These are phyloP conservation scores for Amphibolis antarctica DNA, from an alignment of 106 monocot species.

Conservation along the genomic window DNA sequence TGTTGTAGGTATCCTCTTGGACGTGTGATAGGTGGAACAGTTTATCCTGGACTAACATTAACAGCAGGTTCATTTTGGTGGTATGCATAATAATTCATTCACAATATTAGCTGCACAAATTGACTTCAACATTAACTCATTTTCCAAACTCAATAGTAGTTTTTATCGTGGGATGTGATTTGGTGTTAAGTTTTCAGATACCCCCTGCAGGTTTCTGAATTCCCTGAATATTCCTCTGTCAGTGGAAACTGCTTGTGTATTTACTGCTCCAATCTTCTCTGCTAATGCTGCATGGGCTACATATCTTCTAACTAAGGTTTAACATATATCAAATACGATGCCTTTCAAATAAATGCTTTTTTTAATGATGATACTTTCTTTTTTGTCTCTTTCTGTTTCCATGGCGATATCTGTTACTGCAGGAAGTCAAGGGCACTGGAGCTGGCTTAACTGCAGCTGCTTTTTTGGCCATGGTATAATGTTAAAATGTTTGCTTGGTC, in stretches of 20 bases:
- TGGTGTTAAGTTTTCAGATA: neutral
- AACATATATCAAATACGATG: constrained; percentile 6
- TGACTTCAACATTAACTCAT: too few relatives aligned
- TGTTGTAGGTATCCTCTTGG: constrained; percentile 90
- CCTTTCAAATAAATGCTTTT: neutral
- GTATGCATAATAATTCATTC: constrained; percentile 30
- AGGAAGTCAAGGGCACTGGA: constrained; percentile 96
- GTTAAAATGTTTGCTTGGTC: constrained; percentile 1
- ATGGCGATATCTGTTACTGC: neutral
- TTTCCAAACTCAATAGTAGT: neutral
- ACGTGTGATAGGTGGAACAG: constrained; percentile 98
- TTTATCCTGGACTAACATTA: constrained; percentile 89
- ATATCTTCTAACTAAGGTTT: constrained; percentile 86
- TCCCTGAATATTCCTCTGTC: constrained; percentile 89
- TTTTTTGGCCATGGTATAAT: constrained; percentile 78
- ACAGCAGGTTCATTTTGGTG: constrained; percentile 92
- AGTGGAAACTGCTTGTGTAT: constrained; percentile 98
- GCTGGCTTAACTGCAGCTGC: constrained; percentile 88
- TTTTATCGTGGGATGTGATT: neutral
- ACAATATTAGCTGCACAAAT: neutral
- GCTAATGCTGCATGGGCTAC: constrained; percentile 97
- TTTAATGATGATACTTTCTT: neutral
- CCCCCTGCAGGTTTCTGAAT: constrained; percentile 59
- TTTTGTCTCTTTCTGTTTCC: neutral
- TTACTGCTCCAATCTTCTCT: constrained; percentile 95